A percentile compares a stretch with the other conserved stretches of the same genome.
Evolutionary conservation across 2,329 filamentous ascomycete species (phyloP).

Genomic region (Sordariomycetes sp.): DNA sequence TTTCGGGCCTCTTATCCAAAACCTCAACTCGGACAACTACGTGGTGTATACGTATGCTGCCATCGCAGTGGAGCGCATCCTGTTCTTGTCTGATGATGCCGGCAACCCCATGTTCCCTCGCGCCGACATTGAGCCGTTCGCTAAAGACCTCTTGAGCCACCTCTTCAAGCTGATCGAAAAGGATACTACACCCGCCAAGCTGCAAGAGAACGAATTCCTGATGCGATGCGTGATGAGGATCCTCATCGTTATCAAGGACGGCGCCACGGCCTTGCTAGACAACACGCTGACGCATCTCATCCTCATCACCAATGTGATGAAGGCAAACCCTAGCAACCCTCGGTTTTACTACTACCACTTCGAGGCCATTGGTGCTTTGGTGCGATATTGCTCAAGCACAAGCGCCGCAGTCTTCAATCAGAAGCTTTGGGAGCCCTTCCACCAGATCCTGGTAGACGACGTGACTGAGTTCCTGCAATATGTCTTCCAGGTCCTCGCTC

Average conservation of each 20-base stretch:
- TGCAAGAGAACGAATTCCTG: constrained; percentile 97
- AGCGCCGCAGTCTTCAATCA: constrained; percentile 69
- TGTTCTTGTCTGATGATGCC: constrained; percentile 71
- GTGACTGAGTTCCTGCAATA: constrained; percentile 94
- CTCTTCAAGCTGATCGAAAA: constrained; percentile 87
- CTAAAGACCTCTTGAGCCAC: constrained; percentile 80
- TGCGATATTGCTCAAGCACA: constrained; percentile 55
- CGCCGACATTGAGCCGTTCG: constrained; percentile 67
- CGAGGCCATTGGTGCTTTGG: constrained; percentile 83
- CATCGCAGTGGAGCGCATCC: constrained; percentile 87
- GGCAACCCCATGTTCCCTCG: constrained; percentile 73
- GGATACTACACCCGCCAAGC: constrained; percentile 75
- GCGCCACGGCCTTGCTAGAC: constrained; percentile 64
- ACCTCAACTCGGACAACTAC: constrained; percentile 82
- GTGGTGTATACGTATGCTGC: constrained; percentile 97
- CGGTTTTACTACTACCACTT: constrained; percentile 99
- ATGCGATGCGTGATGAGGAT: constrained; percentile 99
- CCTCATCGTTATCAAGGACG: constrained; percentile 85
- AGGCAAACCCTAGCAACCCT: constrained; percentile 92
- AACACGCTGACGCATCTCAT: constrained; percentile 76
- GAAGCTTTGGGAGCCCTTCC: constrained; percentile 75
- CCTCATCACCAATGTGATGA: constrained; percentile 84
- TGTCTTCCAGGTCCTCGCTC: constrained; percentile 89
- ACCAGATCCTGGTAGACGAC: constrained; percentile 68
- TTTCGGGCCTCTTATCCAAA: constrained; percentile 83